Base-by-base conservation (phyloP, 345 rosid genomes). In the Arabidopsis suecica region DNA sequence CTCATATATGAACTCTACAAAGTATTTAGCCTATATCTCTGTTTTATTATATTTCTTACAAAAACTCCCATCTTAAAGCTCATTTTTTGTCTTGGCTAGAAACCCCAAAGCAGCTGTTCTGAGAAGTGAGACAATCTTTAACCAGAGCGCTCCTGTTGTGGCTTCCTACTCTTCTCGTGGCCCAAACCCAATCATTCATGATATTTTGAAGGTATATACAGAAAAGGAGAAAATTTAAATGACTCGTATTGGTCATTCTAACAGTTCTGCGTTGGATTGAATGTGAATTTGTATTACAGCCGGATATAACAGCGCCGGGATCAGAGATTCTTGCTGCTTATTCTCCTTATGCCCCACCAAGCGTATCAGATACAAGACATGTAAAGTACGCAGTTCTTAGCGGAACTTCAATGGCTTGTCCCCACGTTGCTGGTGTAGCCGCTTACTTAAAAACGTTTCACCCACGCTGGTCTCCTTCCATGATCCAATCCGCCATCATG, bases 291-390 rank as follows among this genome's bases (percentile, higher is more conserved):
- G 36, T 40, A 49, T 9, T 74, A 48, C 86, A 86, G 88, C 93
- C 91, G n/a, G 91, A 88, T 69, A 70, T 87, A 7, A 63, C 84
- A n/a, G 91, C 89, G 0, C 89, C 88, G 0, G 89, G 89, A 77
- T 77, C 85, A 53, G 78, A 82, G 56, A 86, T 88, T 16, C 67
- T 86, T 7, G 88, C 89, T 8, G 88, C 90, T 0, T 88, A 83
- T 83, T 75, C 87, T 30, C 80, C 37, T 40, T 36, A 41, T 41
- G 68, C 1, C 36, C 65, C 57, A 20, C 73, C 47, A 14, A 40
- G 67, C 20, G 1, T 7, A 8, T 59, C 48, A 47, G 81, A 78
- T 37, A 67, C 64, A 12, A 81, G 83, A 65, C 65, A 10, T 32
- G 61, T 50, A 16, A 69, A 73, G 36, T 82, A 79, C 74, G 45